A percentile compares a stretch with the other conserved stretches of the same genome.
These are phyloP conservation scores for Torulaspora quercuum DNA, from an alignment of 805 yeast species.

Conservation along the genomic window DNA sequence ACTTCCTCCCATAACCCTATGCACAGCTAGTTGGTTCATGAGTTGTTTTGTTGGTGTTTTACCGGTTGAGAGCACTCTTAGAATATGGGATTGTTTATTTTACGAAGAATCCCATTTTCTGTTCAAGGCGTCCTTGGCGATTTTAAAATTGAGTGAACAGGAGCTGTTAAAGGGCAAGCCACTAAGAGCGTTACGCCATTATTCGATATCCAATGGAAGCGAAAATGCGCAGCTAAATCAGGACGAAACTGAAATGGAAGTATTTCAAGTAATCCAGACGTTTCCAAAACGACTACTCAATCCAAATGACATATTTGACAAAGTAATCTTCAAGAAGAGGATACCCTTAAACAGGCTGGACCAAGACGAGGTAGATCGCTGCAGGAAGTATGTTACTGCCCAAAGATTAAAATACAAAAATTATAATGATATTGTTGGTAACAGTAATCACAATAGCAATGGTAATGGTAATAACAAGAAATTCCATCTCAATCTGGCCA, in stretches of 20 bases:
- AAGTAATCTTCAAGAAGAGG: conserved; percentile 65
- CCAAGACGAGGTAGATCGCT: conserved; percentile 75
- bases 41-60: conserved; percentile 87
- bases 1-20: conserved; percentile 85
- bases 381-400: conserved; percentile 72
- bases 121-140: conserved; percentile 76
- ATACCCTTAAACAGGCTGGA: conserved; percentile 71
- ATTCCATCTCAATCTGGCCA: conserved; percentile 6
- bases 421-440: conserved; percentile 23
- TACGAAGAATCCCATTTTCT: conserved; percentile 87
- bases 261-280: conserved; percentile 83
- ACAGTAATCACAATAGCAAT: conserved; percentile 9
- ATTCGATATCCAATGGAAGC: conserved; percentile 10
- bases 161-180: conserved; percentile 42
- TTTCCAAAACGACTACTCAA: conserved; percentile 69
- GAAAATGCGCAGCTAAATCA: conserved; percentile 11
- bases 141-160: conserved; percentile 72
- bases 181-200: conserved; percentile 12
- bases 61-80: conserved; percentile 81
- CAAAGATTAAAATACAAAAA: conserved; percentile 46
- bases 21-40: conserved; percentile 98
- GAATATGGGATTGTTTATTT: conserved; percentile 94
- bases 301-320: conserved; percentile 64
- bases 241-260: conserved; percentile 51
- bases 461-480: conserved; percentile 2